phyloP scores from a whole-genome alignment of 306 rosid genomes.

The Cicer pinnatifidum region DNA sequence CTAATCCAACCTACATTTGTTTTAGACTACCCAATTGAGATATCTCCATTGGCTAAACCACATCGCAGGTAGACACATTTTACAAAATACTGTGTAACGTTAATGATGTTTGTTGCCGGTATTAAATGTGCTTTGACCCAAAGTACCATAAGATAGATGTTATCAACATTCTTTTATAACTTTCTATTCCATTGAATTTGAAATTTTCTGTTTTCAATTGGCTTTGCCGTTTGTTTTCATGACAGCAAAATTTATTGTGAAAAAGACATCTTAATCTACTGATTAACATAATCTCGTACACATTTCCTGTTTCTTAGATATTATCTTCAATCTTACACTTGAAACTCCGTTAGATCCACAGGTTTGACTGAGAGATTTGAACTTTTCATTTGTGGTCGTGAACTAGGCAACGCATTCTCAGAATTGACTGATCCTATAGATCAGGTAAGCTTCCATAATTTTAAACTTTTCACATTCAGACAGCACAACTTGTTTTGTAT shows the following conservation, averaged over 20 bases:
- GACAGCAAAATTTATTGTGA: too few relatives aligned
- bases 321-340: slow-evolving; percentile 41
- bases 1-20: slow-evolving; percentile 98
- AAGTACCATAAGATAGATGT: slow-evolving; percentile 26
- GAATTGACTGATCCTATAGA: slow-evolving; percentile 96
- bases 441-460: slow-evolving; percentile 65
- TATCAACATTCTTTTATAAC: slow-evolving; percentile 5
- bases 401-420: slow-evolving; percentile 95
- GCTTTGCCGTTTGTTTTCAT: slow-evolving; percentile 16
- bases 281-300: too few relatives aligned
- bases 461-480: slow-evolving; percentile 14
- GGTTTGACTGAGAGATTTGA: slow-evolving; percentile 96
- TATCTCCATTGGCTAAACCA: slow-evolving; percentile 97
- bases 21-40: slow-evolving; percentile 92
- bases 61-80: slow-evolving; percentile 73
- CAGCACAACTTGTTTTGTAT: slow-evolving; percentile 7
- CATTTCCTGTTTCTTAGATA: slow-evolving; percentile 28
- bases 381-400: slow-evolving; percentile 96
- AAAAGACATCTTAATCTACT: too few relatives aligned
- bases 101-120: slow-evolving; percentile 30
- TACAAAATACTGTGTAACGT: slow-evolving; percentile 18
- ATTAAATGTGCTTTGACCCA: slow-evolving; percentile 10
- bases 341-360: slow-evolving; percentile 58
- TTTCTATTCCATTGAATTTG: slow-evolving; percentile 28
- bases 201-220: slow-evolving; percentile 18